Evolutionary conservation across 164 flowering plant genomes (phyloP), one percentile per base, ranked within the genome.

Genomic region (Nymphaea thermarum): DNA sequence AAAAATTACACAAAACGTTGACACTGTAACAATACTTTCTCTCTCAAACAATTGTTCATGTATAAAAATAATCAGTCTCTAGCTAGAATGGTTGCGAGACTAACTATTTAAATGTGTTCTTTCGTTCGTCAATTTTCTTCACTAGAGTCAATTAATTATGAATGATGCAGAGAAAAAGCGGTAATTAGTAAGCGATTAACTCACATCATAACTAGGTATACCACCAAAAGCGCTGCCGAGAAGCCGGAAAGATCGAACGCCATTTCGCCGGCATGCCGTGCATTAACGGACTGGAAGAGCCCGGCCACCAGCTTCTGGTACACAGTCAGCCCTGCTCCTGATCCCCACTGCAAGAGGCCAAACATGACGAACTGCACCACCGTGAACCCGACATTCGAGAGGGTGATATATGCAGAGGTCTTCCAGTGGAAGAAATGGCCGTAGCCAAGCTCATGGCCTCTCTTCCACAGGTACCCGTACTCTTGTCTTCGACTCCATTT

Each of bases 151-250:
- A 25, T 25, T 25, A 25, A 25, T 25, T 25, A 25, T 25, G 36
- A 25, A 25, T 47, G 55, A 47, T 47, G 55, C 55, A 47, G 7
- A 47, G 12, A 6, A 14, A 5, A 47, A 47, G 55, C 7, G 4
- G 6, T 14, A 6, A 47, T 47, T 47, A 6, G 12, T 7, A 4
- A 47, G 7, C 55, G 5, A 47, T 2, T 6, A 47, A 69, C 93
- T 81, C 42, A 90, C 98, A 93, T 88, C 93, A 93, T 87, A 4
- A 90, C 62, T 14, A 84, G 74, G 69, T 84, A 88, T 4, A 88
- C 63, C 63, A 85, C 86, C 75, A 86, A 62, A 43, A 88, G 67
- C 2, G 93, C 88, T 0, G 89, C 73, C 5, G 91, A 71, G 43
- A 90, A 53, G 7, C 51, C 51, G 3, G 93, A 83, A 59, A 93